These are phyloP conservation scores for Pholiota adiposa DNA, from an alignment of 1,284 basidiomycete species.

Conservation along the genomic window DNA sequence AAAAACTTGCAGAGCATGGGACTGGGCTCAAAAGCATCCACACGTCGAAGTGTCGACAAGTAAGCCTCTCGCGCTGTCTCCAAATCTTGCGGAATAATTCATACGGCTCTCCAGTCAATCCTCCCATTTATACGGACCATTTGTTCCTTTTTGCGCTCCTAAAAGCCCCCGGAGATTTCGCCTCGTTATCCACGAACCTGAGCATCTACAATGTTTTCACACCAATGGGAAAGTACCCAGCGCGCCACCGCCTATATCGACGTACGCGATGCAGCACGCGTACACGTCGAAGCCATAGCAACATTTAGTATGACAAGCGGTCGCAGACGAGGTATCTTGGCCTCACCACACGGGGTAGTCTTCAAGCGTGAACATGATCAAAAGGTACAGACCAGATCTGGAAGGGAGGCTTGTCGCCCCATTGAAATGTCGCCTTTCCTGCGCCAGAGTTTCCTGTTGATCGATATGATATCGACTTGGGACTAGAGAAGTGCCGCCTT, in stretches of 20 bases:
- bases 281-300: slow-evolving; percentile 37
- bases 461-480: slow-evolving; percentile 26
- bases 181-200: slow-evolving; percentile 17
- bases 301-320: slow-evolving; percentile 7
- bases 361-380: slow-evolving; percentile 28
- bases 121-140: slow-evolving; percentile 35
- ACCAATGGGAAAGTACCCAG: slow-evolving; percentile 21
- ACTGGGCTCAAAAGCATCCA: slow-evolving; percentile 32
- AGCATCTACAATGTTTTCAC: slow-evolving; percentile 32
- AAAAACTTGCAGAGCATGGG: slow-evolving; percentile 17
- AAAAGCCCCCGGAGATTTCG: slow-evolving; percentile 10
- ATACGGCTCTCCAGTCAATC: slow-evolving; percentile 4
- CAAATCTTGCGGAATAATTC: not conserved
- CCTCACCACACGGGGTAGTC: slow-evolving; percentile 13
- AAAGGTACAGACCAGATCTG: slow-evolving; percentile 15
- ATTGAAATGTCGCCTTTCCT: no score
- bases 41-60: slow-evolving; percentile 20
- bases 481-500: no score
- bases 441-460: slow-evolving; percentile 9
- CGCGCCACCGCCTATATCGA: slow-evolving; percentile 29
- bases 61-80: not conserved
- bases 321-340: slow-evolving; percentile 36
- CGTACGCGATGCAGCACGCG: slow-evolving; percentile 40
- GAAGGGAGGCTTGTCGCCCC: slow-evolving; percentile 5
- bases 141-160: slow-evolving; percentile 23